Percentiles rank a stretch among this genome's conserved stretches.
Evolutionary conservation across 768 basidiomycete species (phyloP).

Genomic region (Kwoniella sp.): DNA sequence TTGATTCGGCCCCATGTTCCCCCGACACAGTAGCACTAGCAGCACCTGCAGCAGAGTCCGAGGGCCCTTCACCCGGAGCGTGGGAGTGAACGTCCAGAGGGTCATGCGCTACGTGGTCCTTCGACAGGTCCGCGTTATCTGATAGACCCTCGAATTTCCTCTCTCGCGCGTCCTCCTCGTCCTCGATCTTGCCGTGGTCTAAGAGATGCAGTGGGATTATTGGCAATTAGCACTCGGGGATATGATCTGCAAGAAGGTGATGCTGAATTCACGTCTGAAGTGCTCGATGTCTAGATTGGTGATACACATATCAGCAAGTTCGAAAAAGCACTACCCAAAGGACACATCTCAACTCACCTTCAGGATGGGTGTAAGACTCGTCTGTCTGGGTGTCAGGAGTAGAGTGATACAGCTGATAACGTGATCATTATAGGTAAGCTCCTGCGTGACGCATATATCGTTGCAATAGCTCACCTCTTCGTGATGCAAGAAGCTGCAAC

Average conservation of each 20-base stretch:
- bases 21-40: not conserved
- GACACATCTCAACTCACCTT: constrained; percentile 61
- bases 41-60: constrained; percentile 5
- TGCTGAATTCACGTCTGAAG: constrained; percentile 64
- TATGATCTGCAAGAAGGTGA: not conserved
- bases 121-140: constrained; percentile 62
- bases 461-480: constrained; percentile 66
- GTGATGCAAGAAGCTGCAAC: constrained; percentile 67
- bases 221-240: not conserved
- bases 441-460: not conserved
- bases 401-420: constrained; percentile 74
- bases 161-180: constrained; percentile 77
- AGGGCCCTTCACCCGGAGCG: constrained; percentile 42
- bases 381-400: constrained; percentile 98
- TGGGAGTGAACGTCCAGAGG: constrained; percentile 53
- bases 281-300: constrained; percentile 69
- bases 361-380: constrained; percentile 88
- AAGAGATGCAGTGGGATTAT: constrained; percentile 1
- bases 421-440: not conserved
- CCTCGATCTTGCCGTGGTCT: constrained; percentile 82
- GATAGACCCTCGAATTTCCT: constrained; percentile 80
- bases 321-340: not conserved
- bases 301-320: constrained; percentile 7
- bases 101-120: constrained; percentile 60
- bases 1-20: constrained; percentile 2